Base-by-base conservation (phyloP, 345 rosid species). In the Salix viminalis region DNA sequence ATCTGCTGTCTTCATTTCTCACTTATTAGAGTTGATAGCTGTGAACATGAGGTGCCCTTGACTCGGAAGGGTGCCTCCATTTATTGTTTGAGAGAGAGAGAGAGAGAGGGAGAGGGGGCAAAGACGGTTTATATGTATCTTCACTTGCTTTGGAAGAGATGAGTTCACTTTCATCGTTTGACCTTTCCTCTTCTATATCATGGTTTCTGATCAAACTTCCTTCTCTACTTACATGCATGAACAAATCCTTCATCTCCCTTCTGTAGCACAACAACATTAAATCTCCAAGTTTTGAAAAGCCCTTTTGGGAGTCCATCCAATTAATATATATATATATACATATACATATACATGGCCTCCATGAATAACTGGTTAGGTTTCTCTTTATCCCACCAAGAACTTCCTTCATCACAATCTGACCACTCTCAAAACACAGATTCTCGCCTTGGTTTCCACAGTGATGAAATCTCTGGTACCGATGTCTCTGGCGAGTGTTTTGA, bases 401-500 rank as follows among this genome's bases (percentile, higher is more conserved):
- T 79, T 6, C 70, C 78, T 11, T 18, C 74, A 9, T 34, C 74
- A 9, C 83, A 70, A 11, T 64, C 79, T 39, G 75, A 65, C 65
- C 77, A 74, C 48, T 37, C 82, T 42, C 87, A 81, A 76, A 77
- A 54, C 71, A 54, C 85, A 1, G 70, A 75, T 28, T 65, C 76
- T 65, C 78, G 75, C 10, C 62, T 52, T 52, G 74, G 74, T 30
- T 80, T 74, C 65, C 78, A 80, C 68, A 65, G 75, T 0, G 69
- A 71, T 66, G 76, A 75, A 70, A 75, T 80, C 67, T 65, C 83
- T 0, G 79, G 69, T 16, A 18, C 79, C 26, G 70, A 69, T 73
- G 81, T 84, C 36, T 70, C 89, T 18, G 91, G 91, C 15, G 91
- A 82, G 65, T 84, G 90, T 81, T 90, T 82, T 75, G 86, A 82